Evolutionary conservation across 2,329 filamentous ascomycete genomes (phyloP).

Genomic region (Hypocreales sp.): DNA sequence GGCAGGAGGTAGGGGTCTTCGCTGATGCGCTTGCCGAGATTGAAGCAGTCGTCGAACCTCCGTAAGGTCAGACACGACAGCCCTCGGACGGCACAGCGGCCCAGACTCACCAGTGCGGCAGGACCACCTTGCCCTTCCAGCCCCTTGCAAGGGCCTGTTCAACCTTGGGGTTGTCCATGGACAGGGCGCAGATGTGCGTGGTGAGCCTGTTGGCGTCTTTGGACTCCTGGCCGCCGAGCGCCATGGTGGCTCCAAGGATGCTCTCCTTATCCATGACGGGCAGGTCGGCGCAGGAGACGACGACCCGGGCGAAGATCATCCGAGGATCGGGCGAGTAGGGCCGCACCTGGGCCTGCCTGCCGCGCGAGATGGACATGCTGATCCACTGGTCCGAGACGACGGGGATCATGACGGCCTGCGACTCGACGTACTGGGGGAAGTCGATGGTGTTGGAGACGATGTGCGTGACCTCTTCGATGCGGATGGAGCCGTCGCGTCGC

Average conservation of each 20-base stretch:
- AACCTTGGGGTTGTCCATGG: conserved; percentile 59
- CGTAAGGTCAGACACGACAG: too few species aligned
- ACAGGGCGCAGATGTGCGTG: conserved; percentile 80
- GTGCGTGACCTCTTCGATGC: conserved; percentile 34
- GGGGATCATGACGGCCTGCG: conserved; percentile 63
- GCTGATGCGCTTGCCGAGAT: conserved; percentile 78
- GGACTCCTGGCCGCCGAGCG: conserved; percentile 73
- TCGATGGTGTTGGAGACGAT: conserved; percentile 63
- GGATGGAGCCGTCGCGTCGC: conserved; percentile 30
- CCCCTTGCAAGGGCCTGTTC: conserved; percentile 45
- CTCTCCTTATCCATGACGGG: conserved; percentile 80
- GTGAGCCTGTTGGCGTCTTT: conserved; percentile 55
- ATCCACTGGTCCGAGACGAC: conserved; percentile 79
- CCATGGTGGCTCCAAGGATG: conserved; percentile 77
- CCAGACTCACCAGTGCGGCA: conserved; percentile 75
- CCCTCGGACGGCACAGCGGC: too few species aligned
- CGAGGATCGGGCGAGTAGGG: conserved; percentile 83
- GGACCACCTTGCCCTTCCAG: conserved; percentile 63
- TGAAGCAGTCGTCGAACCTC: conserved; percentile 94
- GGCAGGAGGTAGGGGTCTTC: conserved; percentile 78
- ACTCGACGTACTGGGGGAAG: conserved; percentile 71
- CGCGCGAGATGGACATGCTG: conserved; percentile 49
- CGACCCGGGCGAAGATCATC: conserved; percentile 76
- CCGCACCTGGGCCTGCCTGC: conserved; percentile 60
- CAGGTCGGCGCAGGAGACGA: conserved; percentile 70